phyloP scores from a whole-genome alignment of 2,329 filamentous ascomycete species.

The Arthrobotrys megalospora region DNA sequence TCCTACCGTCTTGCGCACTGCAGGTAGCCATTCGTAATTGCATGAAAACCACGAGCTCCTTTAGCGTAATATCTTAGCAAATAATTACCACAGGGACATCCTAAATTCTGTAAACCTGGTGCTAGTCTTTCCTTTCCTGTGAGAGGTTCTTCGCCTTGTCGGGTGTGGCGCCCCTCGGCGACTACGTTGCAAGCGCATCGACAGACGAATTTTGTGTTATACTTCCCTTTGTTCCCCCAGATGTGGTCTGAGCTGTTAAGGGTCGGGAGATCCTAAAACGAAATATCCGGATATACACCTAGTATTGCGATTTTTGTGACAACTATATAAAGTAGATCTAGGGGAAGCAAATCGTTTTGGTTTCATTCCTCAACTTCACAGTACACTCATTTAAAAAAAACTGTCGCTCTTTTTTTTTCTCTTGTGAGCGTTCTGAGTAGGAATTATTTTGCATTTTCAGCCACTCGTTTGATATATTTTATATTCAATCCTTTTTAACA shows the following conservation, averaged over 20 bases:
- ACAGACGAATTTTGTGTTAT: slow-evolving; percentile 18
- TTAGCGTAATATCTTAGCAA: slow-evolving; percentile 4
- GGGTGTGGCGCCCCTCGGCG: slow-evolving; percentile 9
- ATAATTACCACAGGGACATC: not conserved
- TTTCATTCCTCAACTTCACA: not conserved
- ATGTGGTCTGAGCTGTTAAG: not conserved
- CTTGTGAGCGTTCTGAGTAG: not conserved
- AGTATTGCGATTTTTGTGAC: not conserved
- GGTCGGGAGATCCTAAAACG: no score
- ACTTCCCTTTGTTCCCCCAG: slow-evolving; percentile 9
- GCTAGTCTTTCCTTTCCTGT: slow-evolving; percentile 10
- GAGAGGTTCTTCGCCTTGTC: not conserved
- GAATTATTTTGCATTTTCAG: not conserved
- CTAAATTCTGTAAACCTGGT: not conserved
- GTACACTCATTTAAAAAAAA: not conserved
- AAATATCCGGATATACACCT: not conserved
- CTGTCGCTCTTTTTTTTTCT: slow-evolving; percentile 5
- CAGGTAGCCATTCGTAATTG: not conserved
- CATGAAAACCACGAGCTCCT: not conserved
- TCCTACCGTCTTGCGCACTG: not conserved
- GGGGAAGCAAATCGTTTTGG: no score
- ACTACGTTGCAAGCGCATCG: slow-evolving; percentile 15
- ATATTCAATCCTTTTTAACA: not conserved
- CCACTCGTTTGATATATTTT: slow-evolving; percentile 9
- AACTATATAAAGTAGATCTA: slow-evolving; percentile 2